Evolutionary conservation across 176 grass and related monocot genomes (phyloP).

Genomic region (Zoysia japonica): DNA sequence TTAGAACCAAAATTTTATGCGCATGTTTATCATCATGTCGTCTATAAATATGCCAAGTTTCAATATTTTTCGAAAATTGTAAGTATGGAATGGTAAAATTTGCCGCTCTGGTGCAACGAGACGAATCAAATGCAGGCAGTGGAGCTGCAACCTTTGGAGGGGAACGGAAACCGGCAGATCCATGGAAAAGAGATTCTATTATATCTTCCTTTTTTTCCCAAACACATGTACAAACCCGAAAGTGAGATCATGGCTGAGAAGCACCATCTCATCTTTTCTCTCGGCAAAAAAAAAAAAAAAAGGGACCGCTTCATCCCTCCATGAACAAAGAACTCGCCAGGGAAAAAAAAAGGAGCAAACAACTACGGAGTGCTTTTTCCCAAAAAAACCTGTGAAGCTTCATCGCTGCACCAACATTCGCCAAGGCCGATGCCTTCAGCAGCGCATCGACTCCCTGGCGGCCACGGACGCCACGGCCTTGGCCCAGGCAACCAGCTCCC

Average conservation of each 20-base stretch:
- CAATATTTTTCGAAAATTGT: no score
- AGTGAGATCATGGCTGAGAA: background rate
- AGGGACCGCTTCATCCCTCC: background rate
- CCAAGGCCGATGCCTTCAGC: background rate
- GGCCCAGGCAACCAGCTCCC: constrained; percentile 70
- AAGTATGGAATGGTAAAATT: no score
- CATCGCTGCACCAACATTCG: no score
- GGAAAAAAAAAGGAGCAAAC: no score
- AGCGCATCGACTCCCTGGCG: constrained; percentile 38
- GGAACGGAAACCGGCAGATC: background rate
- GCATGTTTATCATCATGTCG: no score
- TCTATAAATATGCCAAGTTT: no score
- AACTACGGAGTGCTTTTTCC: no score
- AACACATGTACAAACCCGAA: constrained; percentile 25
- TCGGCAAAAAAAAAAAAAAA: background rate
- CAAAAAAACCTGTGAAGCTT: no score
- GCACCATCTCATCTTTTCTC: background rate
- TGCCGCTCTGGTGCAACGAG: no score
- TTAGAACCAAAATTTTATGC: no score
- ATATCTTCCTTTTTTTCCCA: background rate
- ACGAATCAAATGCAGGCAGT: no score
- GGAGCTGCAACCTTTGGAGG: no score
- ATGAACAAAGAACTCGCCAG: background rate
- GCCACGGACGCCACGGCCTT: constrained; percentile 78
- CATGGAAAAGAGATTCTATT: background rate